Conservation (phyloP, 2,329 filamentous ascomycete species). For the Cladosporium phlei region DNA sequence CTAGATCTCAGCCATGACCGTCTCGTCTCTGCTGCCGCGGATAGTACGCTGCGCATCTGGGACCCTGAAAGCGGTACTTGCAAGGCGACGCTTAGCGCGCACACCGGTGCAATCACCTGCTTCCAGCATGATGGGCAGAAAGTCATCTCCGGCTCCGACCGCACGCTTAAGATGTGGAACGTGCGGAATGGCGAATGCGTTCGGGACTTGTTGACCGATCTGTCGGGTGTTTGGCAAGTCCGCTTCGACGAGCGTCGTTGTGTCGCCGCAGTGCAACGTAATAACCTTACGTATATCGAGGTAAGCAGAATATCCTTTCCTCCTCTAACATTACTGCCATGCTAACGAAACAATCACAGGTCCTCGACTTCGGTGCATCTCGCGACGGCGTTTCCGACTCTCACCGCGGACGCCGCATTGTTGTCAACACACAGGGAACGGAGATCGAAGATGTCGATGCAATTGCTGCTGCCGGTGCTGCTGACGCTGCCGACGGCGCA, state of each 20-base stretch:
- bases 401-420: constrained; percentile 72
- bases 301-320: constrained; percentile 48
- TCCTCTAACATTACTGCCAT: background rate
- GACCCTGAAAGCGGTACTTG: constrained; percentile 90
- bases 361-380: constrained; percentile 92
- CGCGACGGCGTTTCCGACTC: constrained; percentile 77
- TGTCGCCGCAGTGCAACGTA: constrained; percentile 91
- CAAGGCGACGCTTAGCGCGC: constrained; percentile 82
- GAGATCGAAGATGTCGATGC: constrained; percentile 33
- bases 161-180: constrained; percentile 98
- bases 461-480: constrained; percentile 12
- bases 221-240: constrained; percentile 98
- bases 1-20: constrained; percentile 84
- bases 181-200: constrained; percentile 87
- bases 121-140: constrained; percentile 97
- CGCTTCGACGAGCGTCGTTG: constrained; percentile 94
- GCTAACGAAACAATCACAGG: constrained; percentile 53
- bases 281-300: constrained; percentile 91
- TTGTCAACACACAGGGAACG: constrained; percentile 39
- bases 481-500: background rate
- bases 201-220: constrained; percentile 84
- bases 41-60: constrained; percentile 94
- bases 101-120: constrained; percentile 96
- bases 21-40: constrained; percentile 89
- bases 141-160: constrained; percentile 91